phyloP scores from a whole-genome alignment of 306 rosid genomes.

The Myrica gale region DNA sequence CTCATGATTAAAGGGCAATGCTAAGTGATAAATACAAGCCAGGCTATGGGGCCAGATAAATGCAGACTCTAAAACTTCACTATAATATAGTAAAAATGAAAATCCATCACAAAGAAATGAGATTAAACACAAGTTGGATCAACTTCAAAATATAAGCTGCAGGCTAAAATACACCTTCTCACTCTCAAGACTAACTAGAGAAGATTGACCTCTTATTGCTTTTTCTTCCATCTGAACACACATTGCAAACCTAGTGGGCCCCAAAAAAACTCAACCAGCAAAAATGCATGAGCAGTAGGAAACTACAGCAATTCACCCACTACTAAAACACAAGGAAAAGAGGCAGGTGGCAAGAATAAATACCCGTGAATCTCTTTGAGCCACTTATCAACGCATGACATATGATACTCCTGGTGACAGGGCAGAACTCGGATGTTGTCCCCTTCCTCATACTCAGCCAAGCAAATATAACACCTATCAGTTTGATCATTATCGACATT shows the following conservation, averaged over 20 bases:
- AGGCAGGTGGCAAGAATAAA: slow-evolving; percentile 8
- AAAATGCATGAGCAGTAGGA: no score
- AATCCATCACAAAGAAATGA: background rate
- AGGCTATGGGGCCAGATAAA: slow-evolving; percentile 2
- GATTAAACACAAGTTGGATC: no score
- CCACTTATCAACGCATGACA: slow-evolving; percentile 94
- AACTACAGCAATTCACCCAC: no score
- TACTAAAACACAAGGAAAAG: background rate
- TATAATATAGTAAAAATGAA: slow-evolving; percentile 13
- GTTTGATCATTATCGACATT: slow-evolving; percentile 8
- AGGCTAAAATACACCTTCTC: no score
- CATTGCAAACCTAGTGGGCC: no score
- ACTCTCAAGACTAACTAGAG: slow-evolving; percentile 10
- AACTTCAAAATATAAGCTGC: no score
- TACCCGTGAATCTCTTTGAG: slow-evolving; percentile 98
- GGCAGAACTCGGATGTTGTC: slow-evolving; percentile 94
- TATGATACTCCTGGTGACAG: slow-evolving; percentile 85
- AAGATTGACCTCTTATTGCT: slow-evolving; percentile 39
- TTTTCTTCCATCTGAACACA: no score
- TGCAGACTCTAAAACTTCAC: slow-evolving; percentile 26
- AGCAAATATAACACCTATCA: slow-evolving; percentile 88
- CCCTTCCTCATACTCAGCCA: slow-evolving; percentile 92
- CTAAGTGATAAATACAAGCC: slow-evolving; percentile 19
- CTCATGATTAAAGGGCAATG: slow-evolving; percentile 22
- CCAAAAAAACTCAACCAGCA: no score